A percentile compares a stretch with the other conserved stretches of the same genome.
These are phyloP conservation scores for Coemansia sp. DNA, from an alignment of 192 early-diverging fungal genomes.

Conservation along the genomic window DNA sequence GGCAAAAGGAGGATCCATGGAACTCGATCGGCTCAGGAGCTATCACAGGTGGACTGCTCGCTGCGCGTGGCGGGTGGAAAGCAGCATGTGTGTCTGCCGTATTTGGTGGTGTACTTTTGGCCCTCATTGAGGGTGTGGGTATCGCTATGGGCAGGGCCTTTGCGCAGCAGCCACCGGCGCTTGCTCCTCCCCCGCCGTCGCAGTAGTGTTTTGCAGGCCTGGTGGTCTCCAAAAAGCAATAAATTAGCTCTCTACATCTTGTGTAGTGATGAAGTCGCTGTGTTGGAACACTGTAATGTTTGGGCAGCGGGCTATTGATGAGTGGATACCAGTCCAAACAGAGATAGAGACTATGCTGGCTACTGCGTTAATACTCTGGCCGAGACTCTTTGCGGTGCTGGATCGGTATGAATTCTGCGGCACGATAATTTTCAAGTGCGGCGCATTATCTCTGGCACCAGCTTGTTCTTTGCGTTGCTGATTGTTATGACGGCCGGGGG, in stretches of 20 bases:
- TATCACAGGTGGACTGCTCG: slow-evolving; percentile 91
- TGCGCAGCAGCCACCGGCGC: slow-evolving; percentile 60
- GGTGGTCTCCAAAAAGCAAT: background rate
- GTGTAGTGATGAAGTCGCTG: too few relatives aligned
- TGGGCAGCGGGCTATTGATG: too few relatives aligned
- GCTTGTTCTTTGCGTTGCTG: slow-evolving; percentile 40
- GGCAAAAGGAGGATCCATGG: slow-evolving; percentile 99
- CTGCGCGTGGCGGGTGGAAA: slow-evolving; percentile 74
- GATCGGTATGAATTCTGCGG: slow-evolving; percentile 47
- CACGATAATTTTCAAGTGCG: slow-evolving; percentile 42
- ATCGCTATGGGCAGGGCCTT: slow-evolving; percentile 71
- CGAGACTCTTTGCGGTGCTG: slow-evolving; percentile 34
- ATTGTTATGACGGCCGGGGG: slow-evolving; percentile 37
- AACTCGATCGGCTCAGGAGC: slow-evolving; percentile 94
- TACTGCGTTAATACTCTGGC: slow-evolving; percentile 46
- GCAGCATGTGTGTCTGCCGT: slow-evolving; percentile 84
- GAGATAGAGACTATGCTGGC: too few relatives aligned
- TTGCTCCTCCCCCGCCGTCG: slow-evolving; percentile 36
- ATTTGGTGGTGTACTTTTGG: slow-evolving; percentile 89
- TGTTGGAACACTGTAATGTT: too few relatives aligned
- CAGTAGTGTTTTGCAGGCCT: slow-evolving; percentile 8
- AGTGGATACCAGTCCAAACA: too few relatives aligned
- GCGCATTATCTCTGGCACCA: slow-evolving; percentile 32
- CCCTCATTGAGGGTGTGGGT: slow-evolving; percentile 93
- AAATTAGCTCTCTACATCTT: background rate